Base-by-base conservation (phyloP, 352 stramenopile species). In the Aphanomyces invadans region DNA sequence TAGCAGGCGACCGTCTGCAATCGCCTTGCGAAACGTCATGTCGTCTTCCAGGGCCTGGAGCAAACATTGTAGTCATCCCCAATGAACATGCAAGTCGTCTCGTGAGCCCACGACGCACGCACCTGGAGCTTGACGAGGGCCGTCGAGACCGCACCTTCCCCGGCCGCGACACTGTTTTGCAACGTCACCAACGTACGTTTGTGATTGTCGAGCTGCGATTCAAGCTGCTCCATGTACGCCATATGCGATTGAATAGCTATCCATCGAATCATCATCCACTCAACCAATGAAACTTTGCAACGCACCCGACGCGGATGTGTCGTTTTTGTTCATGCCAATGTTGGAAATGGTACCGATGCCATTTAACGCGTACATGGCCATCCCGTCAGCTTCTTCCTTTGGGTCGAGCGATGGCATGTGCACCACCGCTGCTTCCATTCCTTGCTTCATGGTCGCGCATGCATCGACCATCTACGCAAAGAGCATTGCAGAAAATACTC, bases 191-290 rank as follows among this genome's bases (percentile, higher is more conserved):
- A 84, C 69, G 81, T 92, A 74, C 90, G 90, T 80, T 81, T 90
- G 76, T 94, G 85, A 63, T 91, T 72, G 74, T 92, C 85, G 73
- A 94, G 74, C 66, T 92, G 81, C 71, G 83, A 84, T 49, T 74
- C 79, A 65, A 94, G 78, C 69, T 92, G 83, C n/a, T 83, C 86
- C 85, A 94, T 94, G 75, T 92, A 94, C 62, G 90, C 81, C 28
- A 83, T 81, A 66, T 94, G 85, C 32, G 85, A 84, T 12, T 90
- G 75, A 59, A 94, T 88, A 23, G 85, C 85, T 29, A 80, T 69
- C 0, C 77, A 90, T 9, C 5, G n/a, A 11, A 61, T 36, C 45
- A 32, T 44, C n/a, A n/a, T n/a, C n/a, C 53, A 42, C 4, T 39
- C 26, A 44, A 44, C 28, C 7, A 23, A 64, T 23, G n/a, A 44